Evolutionary conservation across 1,284 basidiomycete species (phyloP).

Genomic region (Pyrrhoderma lamaoense): DNA sequence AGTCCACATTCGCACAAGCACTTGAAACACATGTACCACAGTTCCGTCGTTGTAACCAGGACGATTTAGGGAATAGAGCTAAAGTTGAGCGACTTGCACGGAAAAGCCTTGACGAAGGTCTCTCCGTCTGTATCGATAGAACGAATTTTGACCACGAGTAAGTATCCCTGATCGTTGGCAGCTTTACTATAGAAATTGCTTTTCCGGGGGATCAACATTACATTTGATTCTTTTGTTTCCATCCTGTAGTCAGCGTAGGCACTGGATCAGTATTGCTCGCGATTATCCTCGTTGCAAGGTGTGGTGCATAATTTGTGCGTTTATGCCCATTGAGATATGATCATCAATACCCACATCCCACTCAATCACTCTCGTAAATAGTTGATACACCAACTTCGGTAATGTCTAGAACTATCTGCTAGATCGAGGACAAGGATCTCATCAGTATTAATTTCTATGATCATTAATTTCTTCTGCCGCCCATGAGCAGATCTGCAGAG

Average conservation of each 20-base stretch:
- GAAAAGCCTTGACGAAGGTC: constrained; percentile 40
- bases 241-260: constrained; percentile 47
- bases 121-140: constrained; percentile 66
- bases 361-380: background rate
- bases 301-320: constrained; percentile 67
- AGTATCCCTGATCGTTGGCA: background rate
- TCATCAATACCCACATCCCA: background rate
- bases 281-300: constrained; percentile 50
- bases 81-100: constrained; percentile 51
- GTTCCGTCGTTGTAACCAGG: constrained; percentile 64
- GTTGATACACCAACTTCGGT: constrained; percentile 17
- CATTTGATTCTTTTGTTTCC: no score
- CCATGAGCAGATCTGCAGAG: constrained; percentile 14
- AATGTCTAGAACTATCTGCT: background rate
- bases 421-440: background rate
- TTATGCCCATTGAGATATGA: background rate
- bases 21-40: constrained; percentile 49
- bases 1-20: constrained; percentile 68
- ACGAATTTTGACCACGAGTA: constrained; percentile 62
- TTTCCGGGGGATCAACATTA: no score
- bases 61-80: constrained; percentile 50
- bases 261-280: constrained; percentile 64
- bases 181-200: background rate
- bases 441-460: background rate
- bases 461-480: no score